Percentiles rank a stretch among this genome's conserved stretches.
phyloP scores from a whole-genome alignment of 169 alveolate species.

The Plasmodium berghei region DNA sequence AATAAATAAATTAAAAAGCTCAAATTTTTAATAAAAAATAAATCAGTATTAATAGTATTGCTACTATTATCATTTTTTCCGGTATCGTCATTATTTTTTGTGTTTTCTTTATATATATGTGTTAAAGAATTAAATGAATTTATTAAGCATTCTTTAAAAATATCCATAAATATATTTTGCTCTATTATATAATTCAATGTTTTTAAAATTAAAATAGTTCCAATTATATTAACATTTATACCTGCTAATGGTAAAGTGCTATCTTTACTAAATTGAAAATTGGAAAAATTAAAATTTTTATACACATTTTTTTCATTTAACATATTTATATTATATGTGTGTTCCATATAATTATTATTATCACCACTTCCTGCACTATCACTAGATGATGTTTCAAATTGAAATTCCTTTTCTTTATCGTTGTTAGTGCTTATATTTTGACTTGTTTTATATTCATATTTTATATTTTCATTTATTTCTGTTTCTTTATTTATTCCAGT shows the following conservation, averaged over 20 bases:
- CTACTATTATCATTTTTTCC: too few species aligned
- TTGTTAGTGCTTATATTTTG: not conserved
- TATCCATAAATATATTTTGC: constrained; percentile 33
- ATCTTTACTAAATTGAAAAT: constrained; percentile 35
- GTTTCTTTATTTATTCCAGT: not conserved
- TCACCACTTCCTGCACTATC: constrained; percentile 49
- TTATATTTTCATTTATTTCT: not conserved
- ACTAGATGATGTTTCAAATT: constrained; percentile 9
- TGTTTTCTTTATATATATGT: constrained; percentile 30
- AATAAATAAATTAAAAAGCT: constrained; percentile 64
- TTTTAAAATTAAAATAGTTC: constrained; percentile 69
- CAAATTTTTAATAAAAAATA: constrained; percentile 69
- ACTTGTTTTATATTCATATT: not conserved
- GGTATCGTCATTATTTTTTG: constrained; percentile 17
- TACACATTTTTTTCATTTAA: constrained; percentile 66
- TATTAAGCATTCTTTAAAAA: constrained; percentile 60
- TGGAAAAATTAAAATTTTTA: constrained; percentile 30
- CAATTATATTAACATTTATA: constrained; percentile 65
- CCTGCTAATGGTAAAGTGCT: constrained; percentile 25
- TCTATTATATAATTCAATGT: constrained; percentile 68
- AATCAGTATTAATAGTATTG: constrained; percentile 45
- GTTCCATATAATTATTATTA: constrained; percentile 24
- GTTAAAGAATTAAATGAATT: constrained; percentile 46
- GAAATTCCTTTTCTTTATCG: not conserved
- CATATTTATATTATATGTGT: constrained; percentile 45